phyloP scores from a whole-genome alignment of 495 filamentous ascomycete species.

The Aspergillus leporis region DNA sequence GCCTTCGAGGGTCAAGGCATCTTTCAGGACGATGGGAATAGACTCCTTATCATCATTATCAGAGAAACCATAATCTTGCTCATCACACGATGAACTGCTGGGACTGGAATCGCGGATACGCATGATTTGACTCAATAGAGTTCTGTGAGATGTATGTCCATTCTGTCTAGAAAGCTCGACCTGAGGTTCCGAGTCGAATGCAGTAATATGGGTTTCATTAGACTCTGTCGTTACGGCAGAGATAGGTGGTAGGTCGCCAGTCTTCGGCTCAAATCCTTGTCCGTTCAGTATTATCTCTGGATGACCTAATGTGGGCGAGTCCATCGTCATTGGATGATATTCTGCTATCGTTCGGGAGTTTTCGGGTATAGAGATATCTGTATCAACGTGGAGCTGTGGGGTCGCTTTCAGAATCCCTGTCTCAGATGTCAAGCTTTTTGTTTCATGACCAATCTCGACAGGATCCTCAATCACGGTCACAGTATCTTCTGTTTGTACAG shows the following conservation, averaged over 20 bases:
- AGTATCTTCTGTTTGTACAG: constrained; percentile 25
- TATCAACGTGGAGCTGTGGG: constrained; percentile 36
- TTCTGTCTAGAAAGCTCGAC: constrained; percentile 50
- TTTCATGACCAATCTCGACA: constrained; percentile 16
- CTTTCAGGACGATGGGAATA: constrained; percentile 60
- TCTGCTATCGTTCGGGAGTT: constrained; percentile 9
- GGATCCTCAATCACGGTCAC: constrained; percentile 32
- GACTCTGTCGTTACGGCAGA: constrained; percentile 47
- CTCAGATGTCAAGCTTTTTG: constrained; percentile 1
- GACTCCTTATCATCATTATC: constrained; percentile 57
- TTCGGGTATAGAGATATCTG: constrained; percentile 16
- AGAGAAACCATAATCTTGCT: constrained; percentile 53
- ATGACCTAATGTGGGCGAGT: constrained; percentile 73
- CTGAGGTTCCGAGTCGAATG: constrained; percentile 72
- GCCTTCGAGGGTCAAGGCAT: constrained; percentile 42
- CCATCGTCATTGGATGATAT: constrained; percentile 35
- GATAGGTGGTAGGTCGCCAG: constrained; percentile 45
- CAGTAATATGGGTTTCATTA: constrained; percentile 59
- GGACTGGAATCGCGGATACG: constrained; percentile 50
- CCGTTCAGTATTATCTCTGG: constrained; percentile 41
- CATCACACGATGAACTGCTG: constrained; percentile 48
- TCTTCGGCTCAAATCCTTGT: constrained; percentile 36
- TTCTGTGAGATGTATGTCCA: constrained; percentile 38
- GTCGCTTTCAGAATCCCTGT: constrained; percentile 12
- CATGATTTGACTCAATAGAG: constrained; percentile 53